Evolutionary conservation across 495 filamentous ascomycete species (phyloP).

Genomic region (Cercophora newfieldiana): DNA sequence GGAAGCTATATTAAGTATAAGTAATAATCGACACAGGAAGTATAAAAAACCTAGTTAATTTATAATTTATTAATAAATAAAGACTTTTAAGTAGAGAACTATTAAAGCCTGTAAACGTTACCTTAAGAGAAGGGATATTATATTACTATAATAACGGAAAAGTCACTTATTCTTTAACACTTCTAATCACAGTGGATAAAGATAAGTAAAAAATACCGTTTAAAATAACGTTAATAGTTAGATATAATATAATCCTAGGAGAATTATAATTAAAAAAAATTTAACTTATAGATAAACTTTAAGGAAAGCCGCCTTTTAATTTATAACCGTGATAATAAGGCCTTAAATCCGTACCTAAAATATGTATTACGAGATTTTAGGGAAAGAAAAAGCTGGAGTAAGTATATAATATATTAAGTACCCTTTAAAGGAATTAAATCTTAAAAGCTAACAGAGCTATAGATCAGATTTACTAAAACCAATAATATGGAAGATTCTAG

Average conservation of each 20-base stretch:
- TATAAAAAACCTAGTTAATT: too few relatives aligned
- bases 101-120: not conserved
- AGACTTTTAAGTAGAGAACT: not conserved
- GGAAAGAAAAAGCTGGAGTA: not conserved
- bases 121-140: not conserved
- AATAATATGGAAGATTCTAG: not conserved
- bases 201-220: too few relatives aligned
- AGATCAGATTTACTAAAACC: not conserved
- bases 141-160: not conserved
- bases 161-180: too few relatives aligned
- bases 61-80: too few relatives aligned
- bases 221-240: not conserved
- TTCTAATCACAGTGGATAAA: not conserved
- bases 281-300: too few relatives aligned
- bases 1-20: too few relatives aligned
- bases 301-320: not conserved
- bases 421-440: too few relatives aligned
- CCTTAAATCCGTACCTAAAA: not conserved
- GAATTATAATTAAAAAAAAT: not conserved
- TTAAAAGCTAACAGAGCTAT: not conserved
- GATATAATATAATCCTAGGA: not conserved
- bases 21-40: too few relatives aligned
- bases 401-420: not conserved
- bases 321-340: not conserved
- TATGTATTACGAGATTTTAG: not conserved